phyloP scores from a whole-genome alignment of 2,329 filamentous ascomycete genomes.

The Monosporascus cannonballus region DNA sequence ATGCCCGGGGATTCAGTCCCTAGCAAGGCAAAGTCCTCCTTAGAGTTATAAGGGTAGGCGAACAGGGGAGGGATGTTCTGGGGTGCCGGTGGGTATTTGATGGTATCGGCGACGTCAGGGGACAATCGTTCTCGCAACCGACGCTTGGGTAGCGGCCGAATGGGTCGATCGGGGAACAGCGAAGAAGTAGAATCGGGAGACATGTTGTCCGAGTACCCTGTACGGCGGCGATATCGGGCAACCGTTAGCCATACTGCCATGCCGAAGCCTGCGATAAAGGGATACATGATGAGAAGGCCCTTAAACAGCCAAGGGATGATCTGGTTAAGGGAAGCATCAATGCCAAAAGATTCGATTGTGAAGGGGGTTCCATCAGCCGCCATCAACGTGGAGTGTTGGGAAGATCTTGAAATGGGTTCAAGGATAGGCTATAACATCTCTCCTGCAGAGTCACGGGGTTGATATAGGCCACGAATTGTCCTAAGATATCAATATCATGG shows the following conservation, averaged over 20 bases:
- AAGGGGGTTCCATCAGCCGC: neutral
- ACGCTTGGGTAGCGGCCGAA: conserved; percentile 85
- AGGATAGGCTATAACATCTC: too few relatives aligned
- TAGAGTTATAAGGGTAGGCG: conserved; percentile 59
- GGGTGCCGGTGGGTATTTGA: conserved; percentile 75
- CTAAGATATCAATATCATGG: neutral
- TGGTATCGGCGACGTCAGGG: conserved; percentile 74
- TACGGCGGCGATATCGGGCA: conserved; percentile 13
- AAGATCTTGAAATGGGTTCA: too few relatives aligned
- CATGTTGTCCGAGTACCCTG: conserved; percentile 48
- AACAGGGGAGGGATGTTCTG: conserved; percentile 68
- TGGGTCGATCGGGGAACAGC: conserved; percentile 82
- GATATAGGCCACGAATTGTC: neutral
- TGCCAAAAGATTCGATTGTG: neutral
- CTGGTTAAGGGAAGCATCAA: neutral
- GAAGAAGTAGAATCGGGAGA: conserved; percentile 72
- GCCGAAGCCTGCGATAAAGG: conserved; percentile 12
- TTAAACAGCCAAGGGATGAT: neutral
- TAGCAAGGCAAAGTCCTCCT: conserved; percentile 38
- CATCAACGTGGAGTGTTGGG: neutral
- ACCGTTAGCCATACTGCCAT: conserved; percentile 26
- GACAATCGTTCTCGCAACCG: conserved; percentile 83
- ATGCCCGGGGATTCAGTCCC: conserved; percentile 18
- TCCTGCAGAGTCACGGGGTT: too few relatives aligned
- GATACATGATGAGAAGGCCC: conserved; percentile 13